A percentile compares a stretch with the other conserved stretches of the same genome.
These are phyloP conservation scores for Paraphoma chrysanthemicola DNA, from an alignment of 2,329 filamentous ascomycete genomes.

Conservation along the genomic window DNA sequence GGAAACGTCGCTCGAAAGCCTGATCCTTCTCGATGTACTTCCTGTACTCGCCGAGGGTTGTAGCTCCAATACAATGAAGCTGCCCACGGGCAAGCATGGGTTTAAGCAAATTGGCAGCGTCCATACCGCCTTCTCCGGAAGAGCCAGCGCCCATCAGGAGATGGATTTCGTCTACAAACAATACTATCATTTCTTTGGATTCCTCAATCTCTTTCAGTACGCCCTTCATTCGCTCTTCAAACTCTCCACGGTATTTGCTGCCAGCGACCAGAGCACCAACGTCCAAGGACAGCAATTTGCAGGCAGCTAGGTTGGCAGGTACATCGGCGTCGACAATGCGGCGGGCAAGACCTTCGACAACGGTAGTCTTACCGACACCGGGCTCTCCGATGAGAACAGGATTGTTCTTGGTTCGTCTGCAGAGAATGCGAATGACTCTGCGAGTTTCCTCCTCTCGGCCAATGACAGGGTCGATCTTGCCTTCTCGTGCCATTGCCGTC, in stretches of 20 bases:
- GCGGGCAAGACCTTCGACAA: constrained; percentile 93
- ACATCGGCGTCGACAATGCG: constrained; percentile 97
- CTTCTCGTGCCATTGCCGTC: constrained; percentile 94
- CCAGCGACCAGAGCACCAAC: constrained; percentile 94
- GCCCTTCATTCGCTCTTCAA: constrained; percentile 99
- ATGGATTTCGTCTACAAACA: constrained; percentile 99
- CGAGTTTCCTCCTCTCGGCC: constrained; percentile 95
- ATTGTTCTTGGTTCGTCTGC: constrained; percentile 96
- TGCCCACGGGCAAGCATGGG: constrained; percentile 97
- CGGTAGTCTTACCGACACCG: constrained; percentile 97
- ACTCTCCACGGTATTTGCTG: constrained; percentile 98
- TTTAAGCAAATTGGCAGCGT: constrained; percentile 96
- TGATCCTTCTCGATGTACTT: constrained; percentile 99
- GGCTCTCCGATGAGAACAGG: constrained; percentile 97
- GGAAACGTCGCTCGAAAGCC: constrained; percentile 97
- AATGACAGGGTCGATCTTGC: constrained; percentile 97
- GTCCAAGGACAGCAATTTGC: constrained; percentile 92
- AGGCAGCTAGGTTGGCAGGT: constrained; percentile 91
- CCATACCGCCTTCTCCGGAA: constrained; percentile 96
- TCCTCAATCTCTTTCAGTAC: constrained; percentile 96
- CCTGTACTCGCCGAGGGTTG: constrained; percentile 91
- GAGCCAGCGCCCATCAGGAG: constrained; percentile 96
- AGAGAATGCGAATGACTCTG: constrained; percentile 88
- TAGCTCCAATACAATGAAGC: constrained; percentile 96
- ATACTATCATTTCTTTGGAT: constrained; percentile 93